phyloP scores from a whole-genome alignment of 495 filamentous ascomycete genomes.

The Penicillium soppii region DNA sequence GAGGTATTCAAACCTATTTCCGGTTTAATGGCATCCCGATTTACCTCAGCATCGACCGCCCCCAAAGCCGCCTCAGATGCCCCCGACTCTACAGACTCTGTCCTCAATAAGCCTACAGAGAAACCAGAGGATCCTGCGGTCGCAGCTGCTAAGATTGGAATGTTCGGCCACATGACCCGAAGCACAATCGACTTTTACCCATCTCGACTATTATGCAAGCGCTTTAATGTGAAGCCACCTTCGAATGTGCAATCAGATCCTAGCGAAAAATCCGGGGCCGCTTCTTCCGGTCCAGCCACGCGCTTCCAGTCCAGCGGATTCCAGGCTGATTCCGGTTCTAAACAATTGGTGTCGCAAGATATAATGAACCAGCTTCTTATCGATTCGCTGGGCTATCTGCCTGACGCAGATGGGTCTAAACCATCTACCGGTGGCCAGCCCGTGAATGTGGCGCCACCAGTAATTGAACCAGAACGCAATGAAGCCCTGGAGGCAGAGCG shows the following conservation, averaged over 20 bases:
- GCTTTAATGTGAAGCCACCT: conserved; percentile 82
- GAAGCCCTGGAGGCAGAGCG: conserved; percentile 80
- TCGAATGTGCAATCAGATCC: conserved; percentile 66
- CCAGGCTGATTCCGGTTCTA: conserved; percentile 30
- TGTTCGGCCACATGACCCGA: conserved; percentile 89
- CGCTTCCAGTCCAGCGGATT: conserved; percentile 39
- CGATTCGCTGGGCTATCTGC: conserved; percentile 23
- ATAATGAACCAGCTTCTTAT: conserved; percentile 40
- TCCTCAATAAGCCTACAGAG: conserved; percentile 55
- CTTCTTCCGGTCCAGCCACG: conserved; percentile 18
- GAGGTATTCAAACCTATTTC: conserved; percentile 91
- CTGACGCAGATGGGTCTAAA: conserved; percentile 12
- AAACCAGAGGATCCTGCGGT: conserved; percentile 79
- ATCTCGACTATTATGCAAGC: conserved; percentile 82
- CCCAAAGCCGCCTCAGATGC: conserved; percentile 45
- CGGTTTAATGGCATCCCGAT: conserved; percentile 87
- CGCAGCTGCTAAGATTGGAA: conserved; percentile 83
- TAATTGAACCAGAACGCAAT: conserved; percentile 75
- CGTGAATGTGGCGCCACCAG: conserved; percentile 7
- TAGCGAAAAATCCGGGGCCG: conserved; percentile 27
- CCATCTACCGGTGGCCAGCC: conserved; percentile 1
- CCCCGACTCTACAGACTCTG: conserved; percentile 33
- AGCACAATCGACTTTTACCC: conserved; percentile 73
- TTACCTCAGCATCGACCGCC: conserved; percentile 68
- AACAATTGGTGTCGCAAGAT: conserved; percentile 41